phyloP scores from a whole-genome alignment of 225 moss, liverwort and hornwort genomes.

The Marchantia paleacea region DNA sequence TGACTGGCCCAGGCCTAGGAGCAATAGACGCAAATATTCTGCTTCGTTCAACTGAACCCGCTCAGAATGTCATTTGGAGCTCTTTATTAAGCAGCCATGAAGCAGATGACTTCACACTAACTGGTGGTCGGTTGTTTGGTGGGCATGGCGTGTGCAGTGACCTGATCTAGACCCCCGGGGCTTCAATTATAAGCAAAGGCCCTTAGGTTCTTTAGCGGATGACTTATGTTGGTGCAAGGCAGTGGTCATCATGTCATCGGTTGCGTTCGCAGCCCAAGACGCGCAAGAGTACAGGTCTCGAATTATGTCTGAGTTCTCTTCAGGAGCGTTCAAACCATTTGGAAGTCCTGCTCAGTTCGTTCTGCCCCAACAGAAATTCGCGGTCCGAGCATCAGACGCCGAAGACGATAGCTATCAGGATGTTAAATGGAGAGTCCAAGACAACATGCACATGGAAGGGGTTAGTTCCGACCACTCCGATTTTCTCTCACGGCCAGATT shows the following conservation, averaged over 20 bases:
- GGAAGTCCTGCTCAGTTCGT: neutral
- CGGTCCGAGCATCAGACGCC: neutral
- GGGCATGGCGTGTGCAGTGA: neutral
- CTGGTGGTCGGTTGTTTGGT: neutral
- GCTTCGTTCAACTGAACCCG: too few species aligned
- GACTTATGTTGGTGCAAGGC: neutral
- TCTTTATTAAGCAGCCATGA: too few species aligned
- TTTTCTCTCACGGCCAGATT: neutral
- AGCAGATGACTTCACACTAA: too few species aligned
- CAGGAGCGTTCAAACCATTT: neutral
- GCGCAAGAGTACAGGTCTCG: neutral
- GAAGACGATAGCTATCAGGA: neutral
- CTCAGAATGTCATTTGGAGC: too few species aligned
- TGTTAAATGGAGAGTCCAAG: neutral
- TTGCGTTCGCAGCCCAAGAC: neutral
- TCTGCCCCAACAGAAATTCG: neutral
- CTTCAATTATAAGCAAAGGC: neutral
- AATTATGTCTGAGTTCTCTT: constrained; percentile 14
- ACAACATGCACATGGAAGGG: neutral
- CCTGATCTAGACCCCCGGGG: neutral
- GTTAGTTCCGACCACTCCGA: neutral
- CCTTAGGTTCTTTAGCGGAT: neutral
- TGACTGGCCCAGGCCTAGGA: too few species aligned
- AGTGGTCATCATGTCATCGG: neutral
- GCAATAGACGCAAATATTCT: too few species aligned